A percentile compares a stretch with the other conserved stretches of the same genome.
phyloP scores from a whole-genome alignment of 1,284 basidiomycete species.

The Ganoderma leucocontextum region DNA sequence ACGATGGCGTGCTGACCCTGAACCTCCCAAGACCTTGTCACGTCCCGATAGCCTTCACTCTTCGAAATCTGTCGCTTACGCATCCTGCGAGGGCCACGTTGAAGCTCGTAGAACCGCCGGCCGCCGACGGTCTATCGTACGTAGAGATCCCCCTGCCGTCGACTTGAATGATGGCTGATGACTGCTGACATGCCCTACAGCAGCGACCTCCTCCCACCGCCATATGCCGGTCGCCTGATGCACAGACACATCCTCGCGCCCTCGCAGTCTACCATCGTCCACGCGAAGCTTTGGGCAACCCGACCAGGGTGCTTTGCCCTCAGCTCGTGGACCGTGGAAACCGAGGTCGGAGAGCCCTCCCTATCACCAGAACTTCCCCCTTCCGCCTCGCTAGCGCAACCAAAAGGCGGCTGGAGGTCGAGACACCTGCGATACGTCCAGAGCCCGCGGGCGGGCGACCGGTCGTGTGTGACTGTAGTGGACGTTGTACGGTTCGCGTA shows the following conservation, averaged over 20 bases:
- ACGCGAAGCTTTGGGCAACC: constrained; percentile 62
- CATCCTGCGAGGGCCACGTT: constrained; percentile 61
- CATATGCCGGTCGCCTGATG: constrained; percentile 67
- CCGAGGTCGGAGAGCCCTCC: constrained; percentile 58
- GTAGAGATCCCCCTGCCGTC: not conserved
- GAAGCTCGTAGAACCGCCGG: constrained; percentile 48
- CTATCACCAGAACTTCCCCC: constrained; percentile 10
- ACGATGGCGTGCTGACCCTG: not conserved
- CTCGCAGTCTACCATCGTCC: constrained; percentile 51
- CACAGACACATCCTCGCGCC: constrained; percentile 65
- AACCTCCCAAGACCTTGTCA: constrained; percentile 57
- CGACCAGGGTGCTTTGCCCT: constrained; percentile 73
- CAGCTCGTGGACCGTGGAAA: constrained; percentile 70
- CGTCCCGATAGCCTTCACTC: constrained; percentile 60
- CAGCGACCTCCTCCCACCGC: constrained; percentile 55
- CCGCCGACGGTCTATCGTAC: constrained; percentile 28
- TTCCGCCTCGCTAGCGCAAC: not conserved
- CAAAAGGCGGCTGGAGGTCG: constrained; percentile 39
- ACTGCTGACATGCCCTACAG: constrained; percentile 12
- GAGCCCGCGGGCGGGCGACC: constrained; percentile 49
- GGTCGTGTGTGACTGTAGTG: constrained; percentile 54
- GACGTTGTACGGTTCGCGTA: constrained; percentile 34
- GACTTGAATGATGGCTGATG: not conserved
- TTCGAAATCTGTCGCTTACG: constrained; percentile 78
- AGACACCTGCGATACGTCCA: constrained; percentile 61